Evolutionary conservation across 345 rosid species (phyloP).

Genomic region (Dovyalis caffra): DNA sequence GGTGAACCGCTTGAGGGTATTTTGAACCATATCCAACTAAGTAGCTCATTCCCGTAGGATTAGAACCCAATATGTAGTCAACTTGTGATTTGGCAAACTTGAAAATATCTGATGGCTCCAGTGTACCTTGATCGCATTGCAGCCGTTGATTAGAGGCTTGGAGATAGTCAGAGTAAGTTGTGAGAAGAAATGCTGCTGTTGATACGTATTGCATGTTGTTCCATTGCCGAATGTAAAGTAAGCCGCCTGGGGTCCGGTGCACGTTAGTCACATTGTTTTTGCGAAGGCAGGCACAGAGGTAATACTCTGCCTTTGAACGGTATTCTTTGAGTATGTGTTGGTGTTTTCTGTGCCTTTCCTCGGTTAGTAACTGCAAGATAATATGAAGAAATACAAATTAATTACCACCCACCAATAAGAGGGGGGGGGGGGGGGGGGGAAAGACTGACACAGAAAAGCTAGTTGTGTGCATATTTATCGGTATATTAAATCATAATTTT

Average conservation of each 20-base stretch:
- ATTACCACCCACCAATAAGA: neutral
- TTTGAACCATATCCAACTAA: conserved; percentile 71
- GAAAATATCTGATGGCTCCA: conserved; percentile 48
- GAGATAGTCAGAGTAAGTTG: conserved; percentile 69
- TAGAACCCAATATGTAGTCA: conserved; percentile 78
- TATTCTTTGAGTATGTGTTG: conserved; percentile 44
- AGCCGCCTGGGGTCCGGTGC: conserved; percentile 67
- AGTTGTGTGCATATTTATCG: too few species aligned
- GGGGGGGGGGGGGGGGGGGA: too few species aligned
- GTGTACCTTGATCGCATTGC: conserved; percentile 39
- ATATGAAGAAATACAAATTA: neutral
- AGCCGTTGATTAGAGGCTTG: conserved; percentile 37
- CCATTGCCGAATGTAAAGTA: conserved; percentile 83
- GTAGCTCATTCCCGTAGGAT: conserved; percentile 85
- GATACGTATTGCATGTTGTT: conserved; percentile 97
- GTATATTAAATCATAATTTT: too few species aligned
- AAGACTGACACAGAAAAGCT: too few species aligned
- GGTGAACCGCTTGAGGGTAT: conserved; percentile 80
- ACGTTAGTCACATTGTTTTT: conserved; percentile 57
- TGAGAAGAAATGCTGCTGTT: conserved; percentile 73
- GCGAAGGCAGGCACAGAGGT: conserved; percentile 78
- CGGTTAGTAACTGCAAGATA: conserved; percentile 46
- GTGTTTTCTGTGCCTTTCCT: conserved; percentile 48
- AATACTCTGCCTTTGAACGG: conserved; percentile 71
- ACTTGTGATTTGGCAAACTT: conserved; percentile 68